Evolutionary conservation across 441 rosid genomes (phyloP).

Genomic region (Kokia cookei): DNA sequence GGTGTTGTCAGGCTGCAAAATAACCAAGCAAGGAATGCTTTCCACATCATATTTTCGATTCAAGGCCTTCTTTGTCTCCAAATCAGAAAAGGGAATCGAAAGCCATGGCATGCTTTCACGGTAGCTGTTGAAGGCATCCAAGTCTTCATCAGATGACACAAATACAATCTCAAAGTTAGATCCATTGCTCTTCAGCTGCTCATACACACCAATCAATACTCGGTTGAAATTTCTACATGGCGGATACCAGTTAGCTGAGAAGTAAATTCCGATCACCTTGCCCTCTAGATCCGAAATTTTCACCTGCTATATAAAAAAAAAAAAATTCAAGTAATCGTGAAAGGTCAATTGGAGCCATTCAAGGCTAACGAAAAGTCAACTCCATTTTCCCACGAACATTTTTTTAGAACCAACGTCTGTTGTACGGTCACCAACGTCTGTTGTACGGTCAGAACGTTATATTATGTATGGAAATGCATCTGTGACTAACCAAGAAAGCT

Average conservation of each 20-base stretch:
- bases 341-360: not conserved
- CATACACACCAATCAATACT: constrained; percentile 23
- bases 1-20: constrained; percentile 37
- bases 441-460: not conserved
- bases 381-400: not conserved
- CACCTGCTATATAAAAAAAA: constrained; percentile 22
- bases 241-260: constrained; percentile 60
- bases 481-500: not conserved
- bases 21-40: constrained; percentile 47
- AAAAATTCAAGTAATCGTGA: not conserved
- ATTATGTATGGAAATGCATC: not conserved
- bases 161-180: constrained; percentile 45
- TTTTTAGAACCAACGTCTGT: no score
- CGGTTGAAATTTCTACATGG: constrained; percentile 44
- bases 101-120: constrained; percentile 59
- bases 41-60: constrained; percentile 40
- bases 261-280: constrained; percentile 43
- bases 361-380: not conserved
- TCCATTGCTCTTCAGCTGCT: constrained; percentile 32
- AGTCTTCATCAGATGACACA: constrained; percentile 51
- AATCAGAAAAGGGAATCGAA: constrained; percentile 47
- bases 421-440: no score
- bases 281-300: constrained; percentile 47
- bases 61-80: constrained; percentile 46
- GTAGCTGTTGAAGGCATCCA: constrained; percentile 41